Percentiles rank a stretch among this genome's conserved stretches.
phyloP scores from a whole-genome alignment of 495 filamentous ascomycete species.

The Podospora comata region DNA sequence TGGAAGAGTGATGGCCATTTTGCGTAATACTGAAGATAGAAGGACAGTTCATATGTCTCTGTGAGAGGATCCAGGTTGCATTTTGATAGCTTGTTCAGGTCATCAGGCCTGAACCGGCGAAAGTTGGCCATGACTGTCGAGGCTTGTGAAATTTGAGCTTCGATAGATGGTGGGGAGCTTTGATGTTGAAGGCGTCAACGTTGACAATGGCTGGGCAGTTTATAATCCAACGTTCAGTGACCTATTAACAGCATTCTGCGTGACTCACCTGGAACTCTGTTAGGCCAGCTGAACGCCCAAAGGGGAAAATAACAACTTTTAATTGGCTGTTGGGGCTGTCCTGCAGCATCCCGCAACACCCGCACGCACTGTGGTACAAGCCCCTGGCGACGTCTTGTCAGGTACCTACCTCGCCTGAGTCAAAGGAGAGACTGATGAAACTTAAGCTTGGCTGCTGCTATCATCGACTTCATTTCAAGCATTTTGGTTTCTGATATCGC shows the following conservation, averaged over 20 bases:
- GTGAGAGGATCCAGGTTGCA: constrained; percentile 94
- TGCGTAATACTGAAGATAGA: constrained; percentile 92
- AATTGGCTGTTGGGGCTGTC: neutral
- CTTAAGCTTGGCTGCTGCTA: neutral
- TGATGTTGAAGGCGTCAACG: constrained; percentile 3
- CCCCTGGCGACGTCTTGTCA: neutral
- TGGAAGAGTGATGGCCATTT: constrained; percentile 93
- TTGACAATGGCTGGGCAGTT: constrained; percentile 10
- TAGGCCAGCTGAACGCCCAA: neutral
- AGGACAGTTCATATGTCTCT: constrained; percentile 91
- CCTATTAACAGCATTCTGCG: neutral
- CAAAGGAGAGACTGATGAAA: neutral
- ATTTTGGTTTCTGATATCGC: neutral
- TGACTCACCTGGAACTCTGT: neutral
- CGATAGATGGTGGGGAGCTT: constrained; percentile 7
- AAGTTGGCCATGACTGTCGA: constrained; percentile 43
- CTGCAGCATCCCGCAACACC: neutral
- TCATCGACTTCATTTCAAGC: neutral
- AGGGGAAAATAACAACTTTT: neutral
- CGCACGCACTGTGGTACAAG: neutral
- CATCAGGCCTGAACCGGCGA: constrained; percentile 43
- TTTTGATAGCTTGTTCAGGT: constrained; percentile 61
- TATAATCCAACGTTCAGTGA: neutral
- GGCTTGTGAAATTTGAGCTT: neutral
- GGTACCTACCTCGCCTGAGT: neutral